These are phyloP conservation scores for Tardiomyces blankii DNA, from an alignment of 1,139 yeast genomes.

Conservation along the genomic window DNA sequence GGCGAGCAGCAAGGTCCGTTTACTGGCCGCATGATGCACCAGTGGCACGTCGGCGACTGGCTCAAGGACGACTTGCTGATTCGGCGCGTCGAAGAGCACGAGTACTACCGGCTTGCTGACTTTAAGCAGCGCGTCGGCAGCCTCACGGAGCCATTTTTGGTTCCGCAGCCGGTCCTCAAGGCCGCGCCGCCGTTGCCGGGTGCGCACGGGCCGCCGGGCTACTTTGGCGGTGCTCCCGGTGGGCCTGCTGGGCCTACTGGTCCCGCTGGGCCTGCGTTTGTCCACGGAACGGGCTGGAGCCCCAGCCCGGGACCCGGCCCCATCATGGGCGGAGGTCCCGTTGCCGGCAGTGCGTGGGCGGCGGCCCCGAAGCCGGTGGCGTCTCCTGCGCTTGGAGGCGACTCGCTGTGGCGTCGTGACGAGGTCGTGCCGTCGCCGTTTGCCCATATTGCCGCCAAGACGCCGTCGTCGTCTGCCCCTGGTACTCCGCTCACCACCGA, in stretches of 20 bases:
- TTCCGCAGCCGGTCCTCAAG: conserved; percentile 36
- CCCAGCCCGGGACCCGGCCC: conserved; percentile 2
- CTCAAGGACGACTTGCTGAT: conserved; percentile 45
- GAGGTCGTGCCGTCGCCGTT: background rate
- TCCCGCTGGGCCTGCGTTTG: conserved; percentile 3
- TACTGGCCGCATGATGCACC: conserved; percentile 63
- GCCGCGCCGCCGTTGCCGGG: background rate
- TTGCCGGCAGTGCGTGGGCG: background rate
- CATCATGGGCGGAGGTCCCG: conserved; percentile 2
- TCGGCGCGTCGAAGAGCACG: conserved; percentile 35
- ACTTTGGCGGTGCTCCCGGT: background rate
- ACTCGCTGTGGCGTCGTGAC: background rate
- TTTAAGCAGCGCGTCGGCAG: conserved; percentile 33
- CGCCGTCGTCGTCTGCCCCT: background rate
- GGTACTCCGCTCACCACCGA: background rate
- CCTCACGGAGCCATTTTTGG: conserved; percentile 46
- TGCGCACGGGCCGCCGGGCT: conserved; percentile 1
- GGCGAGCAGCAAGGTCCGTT: conserved; percentile 78
- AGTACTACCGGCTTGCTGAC: conserved; percentile 22
- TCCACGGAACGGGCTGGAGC: background rate
- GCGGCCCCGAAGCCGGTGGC: background rate
- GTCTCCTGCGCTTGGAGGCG: background rate
- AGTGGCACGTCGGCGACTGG: conserved; percentile 60
- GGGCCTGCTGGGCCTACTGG: conserved; percentile 4
- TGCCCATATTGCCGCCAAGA: background rate